Base-by-base conservation (phyloP, 75 land plant species). In the Cunninghamia lanceolata region DNA sequence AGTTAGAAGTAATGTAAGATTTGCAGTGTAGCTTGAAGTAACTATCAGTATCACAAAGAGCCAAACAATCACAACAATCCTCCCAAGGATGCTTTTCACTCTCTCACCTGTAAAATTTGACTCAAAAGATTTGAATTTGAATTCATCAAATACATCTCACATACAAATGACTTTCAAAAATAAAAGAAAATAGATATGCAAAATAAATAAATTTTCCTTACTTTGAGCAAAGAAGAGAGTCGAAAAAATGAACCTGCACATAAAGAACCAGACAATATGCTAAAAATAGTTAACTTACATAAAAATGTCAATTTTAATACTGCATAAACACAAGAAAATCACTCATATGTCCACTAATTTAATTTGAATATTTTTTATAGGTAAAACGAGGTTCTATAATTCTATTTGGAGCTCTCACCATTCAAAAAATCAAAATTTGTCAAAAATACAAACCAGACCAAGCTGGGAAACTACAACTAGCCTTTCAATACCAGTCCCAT, bases 201-300 rank as follows among this genome's bases (percentile, higher is more conserved):
- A 75, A 25, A 9, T 52, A 82, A 38, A 80, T 34, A 50, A 6
- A 39, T 75, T 32, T 19, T 28, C 56, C 89, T 88, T 88, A 88
- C 89, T 85, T 17, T 88, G 89, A 52, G 89, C 25, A 28, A 76
- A 86, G 84, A 88, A 88, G n/a, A 88, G 82, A 34, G 89, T 88
- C 25, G 88, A 86, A 70, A 88, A 88, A 30, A 85, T 88, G 84
- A 88, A 88, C 89, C 89, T 88, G 89, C 46, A 46, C 3, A 82
- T 32, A 53, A 25, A 70, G 32, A 70, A 70, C 7, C 74, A 70
- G 9, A 70, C 13, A 70, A 10, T 9, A 32, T 70, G 35, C 35
- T 32, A 9, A 70, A 19, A 19, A 70, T 30, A 70, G 35, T 9
- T 21, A 19, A 59, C 66, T 70, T 70, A 32, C 35, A 70, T 8